phyloP scores from a whole-genome alignment of 2,329 filamentous ascomycete species.

The Pleoardoris graminearum region DNA sequence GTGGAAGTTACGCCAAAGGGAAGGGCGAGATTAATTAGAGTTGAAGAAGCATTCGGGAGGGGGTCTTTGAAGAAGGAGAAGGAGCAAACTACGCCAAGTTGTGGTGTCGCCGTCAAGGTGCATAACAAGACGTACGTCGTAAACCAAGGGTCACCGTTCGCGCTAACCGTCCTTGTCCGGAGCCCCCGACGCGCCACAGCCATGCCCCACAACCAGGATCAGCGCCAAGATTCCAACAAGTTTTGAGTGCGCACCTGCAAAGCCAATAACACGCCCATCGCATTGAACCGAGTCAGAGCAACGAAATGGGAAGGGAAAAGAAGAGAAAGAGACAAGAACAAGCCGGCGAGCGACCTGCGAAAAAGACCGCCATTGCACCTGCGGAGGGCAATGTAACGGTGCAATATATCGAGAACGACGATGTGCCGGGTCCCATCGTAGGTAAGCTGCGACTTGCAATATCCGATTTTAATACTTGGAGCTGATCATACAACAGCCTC shows the following conservation, averaged over 20 bases:
- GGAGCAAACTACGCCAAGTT: background rate
- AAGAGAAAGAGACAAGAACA: conserved; percentile 46
- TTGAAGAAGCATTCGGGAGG: background rate
- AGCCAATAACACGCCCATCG: conserved; percentile 1
- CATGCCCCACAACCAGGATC: background rate
- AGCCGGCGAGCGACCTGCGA: conserved; percentile 37
- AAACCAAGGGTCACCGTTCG: background rate
- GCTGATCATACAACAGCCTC: conserved; percentile 33
- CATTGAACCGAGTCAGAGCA: background rate
- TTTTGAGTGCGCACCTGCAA: too few relatives aligned
- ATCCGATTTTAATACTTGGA: background rate
- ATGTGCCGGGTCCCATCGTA: conserved; percentile 54
- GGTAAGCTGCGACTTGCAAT: conserved; percentile 39
- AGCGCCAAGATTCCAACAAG: too few relatives aligned
- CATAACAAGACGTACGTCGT: background rate
- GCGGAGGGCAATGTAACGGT: conserved; percentile 48
- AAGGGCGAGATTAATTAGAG: background rate
- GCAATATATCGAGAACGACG: conserved; percentile 52
- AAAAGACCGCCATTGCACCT: conserved; percentile 51
- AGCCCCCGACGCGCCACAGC: conserved; percentile 8
- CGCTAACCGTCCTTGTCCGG: background rate
- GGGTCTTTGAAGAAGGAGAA: background rate
- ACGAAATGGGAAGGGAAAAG: conserved; percentile 38
- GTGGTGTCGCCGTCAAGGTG: background rate
- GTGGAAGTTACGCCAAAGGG: background rate